Conservation (phyloP, 805 yeast genomes). For the Saccharomycopsis fermentans region DNA sequence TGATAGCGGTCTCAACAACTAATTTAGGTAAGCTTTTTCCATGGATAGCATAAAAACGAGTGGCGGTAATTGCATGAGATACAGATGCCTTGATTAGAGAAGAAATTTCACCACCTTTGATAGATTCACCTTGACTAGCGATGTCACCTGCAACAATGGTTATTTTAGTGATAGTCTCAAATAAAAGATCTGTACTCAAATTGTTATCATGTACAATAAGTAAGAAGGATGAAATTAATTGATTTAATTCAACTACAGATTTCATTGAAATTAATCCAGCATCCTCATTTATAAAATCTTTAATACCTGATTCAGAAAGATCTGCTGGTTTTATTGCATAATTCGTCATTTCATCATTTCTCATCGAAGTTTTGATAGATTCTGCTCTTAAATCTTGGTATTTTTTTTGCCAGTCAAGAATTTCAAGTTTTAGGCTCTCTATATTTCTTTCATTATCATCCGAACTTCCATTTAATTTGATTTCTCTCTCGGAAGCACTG, state of each 20-base stretch:
- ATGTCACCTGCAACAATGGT: slow-evolving; percentile 30
- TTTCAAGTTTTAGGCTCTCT: slow-evolving; percentile 28
- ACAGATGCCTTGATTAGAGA: slow-evolving; percentile 52
- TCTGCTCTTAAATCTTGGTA: slow-evolving; percentile 37
- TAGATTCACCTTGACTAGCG: slow-evolving; percentile 22
- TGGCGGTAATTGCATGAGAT: slow-evolving; percentile 64
- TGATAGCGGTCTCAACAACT: slow-evolving; percentile 63
- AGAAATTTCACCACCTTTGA: slow-evolving; percentile 32
- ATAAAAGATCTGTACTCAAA: slow-evolving; percentile 32
- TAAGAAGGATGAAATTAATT: slow-evolving; percentile 30
- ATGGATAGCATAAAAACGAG: slow-evolving; percentile 63
- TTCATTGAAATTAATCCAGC: slow-evolving; percentile 39
- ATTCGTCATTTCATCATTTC: not conserved
- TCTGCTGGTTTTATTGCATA: slow-evolving; percentile 17
- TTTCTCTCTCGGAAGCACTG: slow-evolving; percentile 4
- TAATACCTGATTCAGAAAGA: slow-evolving; percentile 24
- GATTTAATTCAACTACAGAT: slow-evolving; percentile 36
- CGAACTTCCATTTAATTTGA: not conserved
- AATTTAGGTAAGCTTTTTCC: slow-evolving; percentile 56
- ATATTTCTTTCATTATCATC: slow-evolving; percentile 19
- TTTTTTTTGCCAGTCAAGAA: slow-evolving; percentile 40
- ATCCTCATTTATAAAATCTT: slow-evolving; percentile 23
- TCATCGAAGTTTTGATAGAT: slow-evolving; percentile 22
- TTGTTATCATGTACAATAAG: slow-evolving; percentile 21
- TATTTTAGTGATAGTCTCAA: slow-evolving; percentile 41